These are phyloP conservation scores for Casaregolazyma suthepensis DNA, from an alignment of 1,139 yeast genomes.

Conservation along the genomic window DNA sequence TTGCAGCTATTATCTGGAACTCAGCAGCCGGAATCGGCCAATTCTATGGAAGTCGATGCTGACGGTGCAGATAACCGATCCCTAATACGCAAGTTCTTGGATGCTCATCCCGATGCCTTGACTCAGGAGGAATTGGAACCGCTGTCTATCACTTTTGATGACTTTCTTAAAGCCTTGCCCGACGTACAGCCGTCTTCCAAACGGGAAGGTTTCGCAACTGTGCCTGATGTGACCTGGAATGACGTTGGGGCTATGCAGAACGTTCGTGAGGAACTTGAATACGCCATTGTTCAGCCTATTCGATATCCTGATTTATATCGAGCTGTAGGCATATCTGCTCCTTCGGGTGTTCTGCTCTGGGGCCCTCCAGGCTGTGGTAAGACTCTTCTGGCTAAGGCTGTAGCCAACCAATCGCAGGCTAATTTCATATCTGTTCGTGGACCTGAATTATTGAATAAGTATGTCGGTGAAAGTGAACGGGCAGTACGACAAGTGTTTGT, in stretches of 20 bases:
- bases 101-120: constrained; percentile 72
- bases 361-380: constrained; percentile 99
- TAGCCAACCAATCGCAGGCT: constrained; percentile 94
- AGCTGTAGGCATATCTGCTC: constrained; percentile 91
- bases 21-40: constrained; percentile 12
- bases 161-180: constrained; percentile 80
- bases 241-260: constrained; percentile 84
- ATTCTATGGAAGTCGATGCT: constrained; percentile 12
- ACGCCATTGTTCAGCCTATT: constrained; percentile 97
- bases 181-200: constrained; percentile 96
- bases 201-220: constrained; percentile 98
- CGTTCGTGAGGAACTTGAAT: constrained; percentile 83
- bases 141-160: constrained; percentile 67
- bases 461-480: constrained; percentile 93
- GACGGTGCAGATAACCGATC: constrained; percentile 13
- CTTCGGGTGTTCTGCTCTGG: constrained; percentile 96
- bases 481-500: constrained; percentile 94
- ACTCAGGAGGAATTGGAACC: constrained; percentile 69
- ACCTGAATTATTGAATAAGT: constrained; percentile 88
- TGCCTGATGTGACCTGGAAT: constrained; percentile 95
- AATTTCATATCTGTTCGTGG: constrained; percentile 94
- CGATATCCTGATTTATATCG: constrained; percentile 84
- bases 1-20: constrained; percentile 12
- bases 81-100: constrained; percentile 47
- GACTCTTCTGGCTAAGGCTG: constrained; percentile 91